Conservation (phyloP, 768 basidiomycete genomes). For the Trametes cingulata region DNA sequence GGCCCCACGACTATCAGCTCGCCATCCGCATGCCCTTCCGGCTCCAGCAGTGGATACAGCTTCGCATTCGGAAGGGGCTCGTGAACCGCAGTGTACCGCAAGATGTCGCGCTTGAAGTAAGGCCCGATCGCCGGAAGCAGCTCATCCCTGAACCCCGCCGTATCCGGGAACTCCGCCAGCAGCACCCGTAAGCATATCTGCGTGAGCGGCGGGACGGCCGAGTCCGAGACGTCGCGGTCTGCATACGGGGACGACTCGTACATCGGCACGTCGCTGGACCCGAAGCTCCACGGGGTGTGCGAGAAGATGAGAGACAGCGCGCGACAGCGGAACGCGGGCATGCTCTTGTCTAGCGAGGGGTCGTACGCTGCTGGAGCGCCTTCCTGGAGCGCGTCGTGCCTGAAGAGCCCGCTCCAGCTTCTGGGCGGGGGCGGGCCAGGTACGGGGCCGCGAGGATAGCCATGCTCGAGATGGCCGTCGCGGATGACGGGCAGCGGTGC, state of each 20-base stretch:
- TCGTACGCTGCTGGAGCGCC: neutral
- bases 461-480: conserved; percentile 22
- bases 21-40: conserved; percentile 55
- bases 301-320: conserved; percentile 57
- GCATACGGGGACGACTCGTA: neutral
- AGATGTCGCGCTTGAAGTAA: conserved; percentile 59
- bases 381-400: conserved; percentile 29
- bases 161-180: conserved; percentile 32
- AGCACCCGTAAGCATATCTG: conserved; percentile 59
- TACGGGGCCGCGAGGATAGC: conserved; percentile 26
- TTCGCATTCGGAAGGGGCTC: conserved; percentile 52
- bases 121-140: conserved; percentile 53
- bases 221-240: conserved; percentile 1
- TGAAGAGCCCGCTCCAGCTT: conserved; percentile 51
- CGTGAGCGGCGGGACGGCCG: conserved; percentile 50
- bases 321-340: conserved; percentile 49
- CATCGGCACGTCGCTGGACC: conserved; percentile 18
- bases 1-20: conserved; percentile 69
- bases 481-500: conserved; percentile 20
- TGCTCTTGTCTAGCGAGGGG: conserved; percentile 19
- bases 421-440: conserved; percentile 42
- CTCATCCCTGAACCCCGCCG: conserved; percentile 44
- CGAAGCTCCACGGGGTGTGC: conserved; percentile 26
- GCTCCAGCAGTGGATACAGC: conserved; percentile 51
- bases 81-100: conserved; percentile 60